Base-by-base conservation (phyloP, 1,284 basidiomycete genomes). In the Leccinum fuscescens region DNA sequence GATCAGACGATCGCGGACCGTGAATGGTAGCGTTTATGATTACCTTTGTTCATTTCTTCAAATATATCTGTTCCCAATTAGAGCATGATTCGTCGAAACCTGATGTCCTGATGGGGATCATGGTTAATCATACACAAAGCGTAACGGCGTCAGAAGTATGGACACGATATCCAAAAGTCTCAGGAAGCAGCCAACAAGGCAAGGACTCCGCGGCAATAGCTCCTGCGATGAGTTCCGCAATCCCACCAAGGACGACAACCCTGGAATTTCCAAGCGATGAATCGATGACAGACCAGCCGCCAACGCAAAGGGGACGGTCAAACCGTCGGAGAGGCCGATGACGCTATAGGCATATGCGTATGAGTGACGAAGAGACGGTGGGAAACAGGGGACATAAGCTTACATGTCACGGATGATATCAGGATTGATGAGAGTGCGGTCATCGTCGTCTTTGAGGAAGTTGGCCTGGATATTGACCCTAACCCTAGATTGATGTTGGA, bases 271-370 rank as follows among this genome's bases (percentile, higher is more conserved):
- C 95, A 17, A 98, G 84, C n/a, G n/a, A n/a, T n/a, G n/a, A n/a
- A n/a, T n/a, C 2, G 92, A 93, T 1, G 94, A 95, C 9, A 98
- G 84, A 65, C 96, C 93, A 14, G 93, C 92, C 1, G 94, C 88
- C 35, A 96, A 79, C 3, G 94, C 94, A 72, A 96, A 96, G 0
- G 94, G 94, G 1, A 97, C 94, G 0, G 94, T 97, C 52, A 98
- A 79, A n/a, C 96, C 96, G 72, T 99, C 96, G 0, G 92, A 93
- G 9, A 98, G 86, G 51, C 96, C 96, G 67, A 98, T 98, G 64
- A 96, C 88, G 57, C 93, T 95, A 69, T 2, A 33, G 59, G 57
- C 33, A 35, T 22, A 37, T 46, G 56, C 3, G 37, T 48, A 55
- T 70, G 29, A 64, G 55, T 46, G 54, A 57, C 29, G 3, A 17